Conservation (phyloP, 106 monocot genomes). For the Apostasia ramifera region DNA sequence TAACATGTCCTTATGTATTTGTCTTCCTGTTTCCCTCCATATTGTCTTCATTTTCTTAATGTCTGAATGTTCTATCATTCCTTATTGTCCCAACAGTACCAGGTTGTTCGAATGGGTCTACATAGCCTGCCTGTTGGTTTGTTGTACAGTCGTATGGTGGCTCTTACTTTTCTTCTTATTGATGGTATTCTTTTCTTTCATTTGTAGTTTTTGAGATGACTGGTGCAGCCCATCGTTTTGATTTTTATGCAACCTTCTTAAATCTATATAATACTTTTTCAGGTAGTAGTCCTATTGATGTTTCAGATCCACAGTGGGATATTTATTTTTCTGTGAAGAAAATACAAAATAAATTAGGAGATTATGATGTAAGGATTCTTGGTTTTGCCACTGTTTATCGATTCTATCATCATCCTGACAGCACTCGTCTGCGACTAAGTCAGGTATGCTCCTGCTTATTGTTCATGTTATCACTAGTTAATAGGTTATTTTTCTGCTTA, state of each 20-base stretch:
- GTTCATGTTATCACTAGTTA: no score
- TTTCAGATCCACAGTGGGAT: slow-evolving; percentile 88
- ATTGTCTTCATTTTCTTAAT: neutral
- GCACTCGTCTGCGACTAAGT: slow-evolving; percentile 68
- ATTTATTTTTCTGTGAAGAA: slow-evolving; percentile 69
- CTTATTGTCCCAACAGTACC: neutral
- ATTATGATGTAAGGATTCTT: slow-evolving; percentile 25
- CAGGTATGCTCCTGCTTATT: slow-evolving; percentile 42
- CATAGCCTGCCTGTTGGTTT: slow-evolving; percentile 43
- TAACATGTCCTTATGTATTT: no score
- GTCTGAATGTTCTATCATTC: neutral
- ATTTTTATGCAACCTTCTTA: neutral
- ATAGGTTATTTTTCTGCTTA: no score
- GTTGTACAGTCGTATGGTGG: slow-evolving; percentile 71
- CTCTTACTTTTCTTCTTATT: slow-evolving; percentile 82
- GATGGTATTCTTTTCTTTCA: slow-evolving; percentile 43
- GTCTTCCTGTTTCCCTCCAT: no score
- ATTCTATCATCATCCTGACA: slow-evolving; percentile 88
- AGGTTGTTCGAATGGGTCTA: slow-evolving; percentile 73
- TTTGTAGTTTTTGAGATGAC: slow-evolving; percentile 2
- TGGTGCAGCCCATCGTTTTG: no score
- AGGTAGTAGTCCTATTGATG: slow-evolving; percentile 79
- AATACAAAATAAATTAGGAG: slow-evolving; percentile 20
- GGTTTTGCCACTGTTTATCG: slow-evolving; percentile 82
- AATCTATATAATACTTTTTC: slow-evolving; percentile 5